A percentile compares a stretch with the other conserved stretches of the same genome.
Conservation (phyloP, 2,329 filamentous ascomycete species). For the Chaetomium sp. region DNA sequence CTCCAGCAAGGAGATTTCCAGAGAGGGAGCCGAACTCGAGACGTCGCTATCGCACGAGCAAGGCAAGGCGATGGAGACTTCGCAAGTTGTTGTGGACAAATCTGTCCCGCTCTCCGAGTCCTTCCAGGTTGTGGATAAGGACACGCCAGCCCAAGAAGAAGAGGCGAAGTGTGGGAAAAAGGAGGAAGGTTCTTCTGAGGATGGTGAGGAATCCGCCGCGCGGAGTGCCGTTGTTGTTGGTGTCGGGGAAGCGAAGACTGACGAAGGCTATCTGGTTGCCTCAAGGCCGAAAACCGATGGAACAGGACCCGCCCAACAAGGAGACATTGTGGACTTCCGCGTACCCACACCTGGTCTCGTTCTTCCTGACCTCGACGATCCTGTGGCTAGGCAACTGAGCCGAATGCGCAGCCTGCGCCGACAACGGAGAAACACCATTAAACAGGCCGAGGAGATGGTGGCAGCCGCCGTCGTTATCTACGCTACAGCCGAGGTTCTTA, state of each 20-base stretch:
- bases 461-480: constrained; percentile 58
- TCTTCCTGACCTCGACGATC: constrained; percentile 47
- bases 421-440: constrained; percentile 49
- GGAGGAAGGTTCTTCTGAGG: constrained; percentile 32
- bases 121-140: constrained; percentile 35
- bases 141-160: constrained; percentile 32
- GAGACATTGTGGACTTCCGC: constrained; percentile 39
- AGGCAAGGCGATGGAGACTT: constrained; percentile 28
- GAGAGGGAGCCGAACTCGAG: constrained; percentile 9
- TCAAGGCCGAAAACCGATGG: constrained; percentile 32
- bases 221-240: constrained; percentile 29
- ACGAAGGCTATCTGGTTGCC: constrained; percentile 29
- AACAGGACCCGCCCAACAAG: constrained; percentile 31
- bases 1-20: constrained; percentile 12
- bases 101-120: constrained; percentile 36
- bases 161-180: constrained; percentile 28
- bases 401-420: constrained; percentile 49
- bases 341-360: constrained; percentile 52
- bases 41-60: constrained; percentile 19
- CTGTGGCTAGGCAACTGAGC: constrained; percentile 45
- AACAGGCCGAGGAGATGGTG: constrained; percentile 54
- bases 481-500: constrained; percentile 53
- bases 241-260: constrained; percentile 34
- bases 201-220: constrained; percentile 34
- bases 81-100: constrained; percentile 31